A percentile compares a stretch with the other conserved stretches of the same genome.
Conservation (phyloP, 371 early-diverging fungal species). For the Rhizopus delemar region DNA sequence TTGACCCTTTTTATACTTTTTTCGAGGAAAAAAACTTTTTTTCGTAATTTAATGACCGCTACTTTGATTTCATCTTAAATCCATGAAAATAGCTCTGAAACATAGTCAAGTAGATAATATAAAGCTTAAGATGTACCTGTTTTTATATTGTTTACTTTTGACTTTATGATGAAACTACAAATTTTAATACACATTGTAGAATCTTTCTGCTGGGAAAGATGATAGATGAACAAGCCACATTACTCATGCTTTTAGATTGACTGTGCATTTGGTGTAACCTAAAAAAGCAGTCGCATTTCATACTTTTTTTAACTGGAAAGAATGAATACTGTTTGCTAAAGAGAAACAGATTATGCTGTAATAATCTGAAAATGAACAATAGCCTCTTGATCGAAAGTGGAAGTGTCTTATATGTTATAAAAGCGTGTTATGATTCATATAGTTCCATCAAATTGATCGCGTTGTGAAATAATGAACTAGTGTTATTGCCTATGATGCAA, state of each 20-base stretch:
- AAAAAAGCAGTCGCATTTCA: background rate
- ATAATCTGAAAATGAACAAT: too few relatives aligned
- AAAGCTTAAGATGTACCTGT: background rate
- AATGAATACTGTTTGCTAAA: background rate
- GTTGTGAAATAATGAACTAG: too few relatives aligned
- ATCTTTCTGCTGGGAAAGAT: background rate
- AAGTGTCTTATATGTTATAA: too few relatives aligned
- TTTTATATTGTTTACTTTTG: background rate
- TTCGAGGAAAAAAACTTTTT: slow-evolving; percentile 8
- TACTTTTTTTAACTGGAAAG: background rate
- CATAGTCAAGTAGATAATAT: background rate
- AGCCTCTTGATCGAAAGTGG: too few relatives aligned
- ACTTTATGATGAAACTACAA: background rate
- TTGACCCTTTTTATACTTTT: slow-evolving; percentile 23
- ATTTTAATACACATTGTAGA: background rate
- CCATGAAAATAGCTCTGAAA: background rate
- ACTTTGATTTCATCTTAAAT: slow-evolving; percentile 3
- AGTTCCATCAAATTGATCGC: too few relatives aligned
- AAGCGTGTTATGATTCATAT: too few relatives aligned
- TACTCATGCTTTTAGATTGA: slow-evolving; percentile 3
- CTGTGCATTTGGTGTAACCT: background rate
- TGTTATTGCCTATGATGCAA: too few relatives aligned
- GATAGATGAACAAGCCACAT: slow-evolving; percentile 7
- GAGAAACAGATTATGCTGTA: background rate
- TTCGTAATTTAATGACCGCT: slow-evolving; percentile 2